Base-by-base conservation (phyloP, 2,329 filamentous ascomycete genomes). In the Alternaria infectoria region DNA sequence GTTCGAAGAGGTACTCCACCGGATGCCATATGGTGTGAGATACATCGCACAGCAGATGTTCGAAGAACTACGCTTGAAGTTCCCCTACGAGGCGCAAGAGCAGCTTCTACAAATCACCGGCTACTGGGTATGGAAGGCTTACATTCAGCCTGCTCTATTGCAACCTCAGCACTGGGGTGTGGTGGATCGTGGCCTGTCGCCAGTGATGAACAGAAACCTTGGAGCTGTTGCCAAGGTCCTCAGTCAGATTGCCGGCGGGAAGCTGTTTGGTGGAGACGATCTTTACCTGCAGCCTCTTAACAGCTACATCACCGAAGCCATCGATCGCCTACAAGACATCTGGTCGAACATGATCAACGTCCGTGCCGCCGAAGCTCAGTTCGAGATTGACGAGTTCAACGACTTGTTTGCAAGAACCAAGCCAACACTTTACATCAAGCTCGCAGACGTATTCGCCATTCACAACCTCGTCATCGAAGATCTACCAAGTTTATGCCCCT, bases 311-410 rank as follows among this genome's bases (percentile, higher is more conserved):
- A 89, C 87, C 17, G 93, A 97, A 64, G 94, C 94, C 0, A 90
- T 97, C 52, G 90, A 93, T 70, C 87, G 94, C 23, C 85, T 97
- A 62, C 87, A 88, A 30, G 87, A 91, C 12, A 93, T 96, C 47
- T 92, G 92, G 81, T 87, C 86, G 49, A 88, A 91, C 62, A 75
- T 98, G 64, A 93, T 99, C 69, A 88, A 91, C 12, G 92, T 98
- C 12, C 89, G 91, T 13, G 91, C 96, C 72, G 92, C 93, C 0
- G 96, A 99, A 80, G 87, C 89, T 56, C 96, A 96, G 23, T 99
- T 98, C 76, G 94, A 98, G 79, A 97, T 99, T 77, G 96, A 99
- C 77, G 96, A 98, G 79, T 99, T 96, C 87, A 98, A 97, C 77
- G 96, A 99, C 76, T 86, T 99, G 7, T 98, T 98, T 77, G 92